These are phyloP conservation scores for Wickerhamomyces bisporus DNA, from an alignment of 805 yeast species.

Conservation along the genomic window DNA sequence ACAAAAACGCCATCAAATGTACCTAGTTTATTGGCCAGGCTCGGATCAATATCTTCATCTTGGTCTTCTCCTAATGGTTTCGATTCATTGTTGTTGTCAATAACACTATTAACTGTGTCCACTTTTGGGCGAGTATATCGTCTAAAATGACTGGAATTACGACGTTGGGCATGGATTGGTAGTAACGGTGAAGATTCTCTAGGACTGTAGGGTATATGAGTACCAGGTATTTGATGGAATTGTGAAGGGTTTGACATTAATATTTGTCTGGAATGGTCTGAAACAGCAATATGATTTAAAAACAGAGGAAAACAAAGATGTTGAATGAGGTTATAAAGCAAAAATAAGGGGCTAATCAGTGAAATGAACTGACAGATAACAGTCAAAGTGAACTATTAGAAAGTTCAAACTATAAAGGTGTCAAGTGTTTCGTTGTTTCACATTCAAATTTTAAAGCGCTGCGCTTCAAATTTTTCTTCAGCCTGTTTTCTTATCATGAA, in stretches of 20 bases:
- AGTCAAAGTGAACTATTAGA: too few species aligned
- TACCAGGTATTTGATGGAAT: slow-evolving; percentile 30
- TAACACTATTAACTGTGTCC: not conserved
- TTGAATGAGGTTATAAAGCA: too few species aligned
- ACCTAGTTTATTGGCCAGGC: slow-evolving; percentile 50
- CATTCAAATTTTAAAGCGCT: too few species aligned
- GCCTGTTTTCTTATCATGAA: too few species aligned
- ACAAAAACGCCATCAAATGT: slow-evolving; percentile 88
- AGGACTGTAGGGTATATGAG: slow-evolving; percentile 24
- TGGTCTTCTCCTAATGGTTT: not conserved
- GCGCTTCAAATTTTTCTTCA: too few species aligned
- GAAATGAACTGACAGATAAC: too few species aligned
- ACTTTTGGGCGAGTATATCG: slow-evolving; percentile 12
- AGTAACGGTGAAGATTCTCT: slow-evolving; percentile 24
- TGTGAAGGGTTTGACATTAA: slow-evolving; percentile 12
- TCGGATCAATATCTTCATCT: slow-evolving; percentile 27
- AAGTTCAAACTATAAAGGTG: too few species aligned
- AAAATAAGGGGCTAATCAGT: too few species aligned
- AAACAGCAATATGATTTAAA: not conserved
- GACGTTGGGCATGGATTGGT: slow-evolving; percentile 12
- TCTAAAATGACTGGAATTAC: slow-evolving; percentile 24
- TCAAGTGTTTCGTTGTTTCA: too few species aligned
- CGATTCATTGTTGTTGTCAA: not conserved
- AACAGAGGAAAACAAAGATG: too few species aligned
- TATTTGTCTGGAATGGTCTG: not conserved